These are phyloP conservation scores for Gypsophila paniculata DNA, from an alignment of 179 eudicot species.

Conservation along the genomic window DNA sequence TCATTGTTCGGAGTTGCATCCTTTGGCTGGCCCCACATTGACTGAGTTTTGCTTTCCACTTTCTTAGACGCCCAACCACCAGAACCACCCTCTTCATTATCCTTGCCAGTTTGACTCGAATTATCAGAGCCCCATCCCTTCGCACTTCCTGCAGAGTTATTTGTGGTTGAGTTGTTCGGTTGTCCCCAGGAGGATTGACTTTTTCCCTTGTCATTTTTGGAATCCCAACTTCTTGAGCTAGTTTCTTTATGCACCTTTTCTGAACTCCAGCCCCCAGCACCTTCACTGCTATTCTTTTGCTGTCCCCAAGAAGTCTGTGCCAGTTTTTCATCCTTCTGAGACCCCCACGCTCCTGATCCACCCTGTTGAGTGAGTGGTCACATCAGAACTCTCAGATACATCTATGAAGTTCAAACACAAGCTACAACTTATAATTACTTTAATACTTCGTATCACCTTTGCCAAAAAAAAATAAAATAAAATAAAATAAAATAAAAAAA, in stretches of 20 bases:
- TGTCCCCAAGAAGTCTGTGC: slow-evolving; percentile 23
- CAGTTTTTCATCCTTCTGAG: slow-evolving; percentile 17
- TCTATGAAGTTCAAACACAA: not conserved
- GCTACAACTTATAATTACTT: not conserved
- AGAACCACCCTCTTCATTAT: slow-evolving; percentile 8
- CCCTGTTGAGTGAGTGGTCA: slow-evolving; percentile 2
- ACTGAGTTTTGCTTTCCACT: slow-evolving; percentile 1
- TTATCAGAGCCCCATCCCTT: slow-evolving; percentile 17
- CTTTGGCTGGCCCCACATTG: slow-evolving; percentile 20
- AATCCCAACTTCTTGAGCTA: slow-evolving; percentile 15
- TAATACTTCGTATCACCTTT: too few relatives aligned
- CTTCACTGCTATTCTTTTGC: slow-evolving; percentile 7
- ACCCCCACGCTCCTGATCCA: slow-evolving; percentile 4
- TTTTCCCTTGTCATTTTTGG: slow-evolving; percentile 14
- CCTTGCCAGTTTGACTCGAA: slow-evolving; percentile 4
- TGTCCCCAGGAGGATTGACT: slow-evolving; percentile 20
- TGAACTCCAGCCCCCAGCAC: slow-evolving; percentile 23
- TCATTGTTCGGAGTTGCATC: slow-evolving; percentile 10
- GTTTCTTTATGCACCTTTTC: slow-evolving; percentile 1
- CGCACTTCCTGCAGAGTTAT: not conserved
- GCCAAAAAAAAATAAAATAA: too few relatives aligned
- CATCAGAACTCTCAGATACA: not conserved
- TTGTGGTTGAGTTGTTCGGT: slow-evolving; percentile 17
- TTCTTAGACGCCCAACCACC: slow-evolving; percentile 13
- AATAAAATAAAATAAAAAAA: too few relatives aligned